phyloP scores from a whole-genome alignment of 2,329 filamentous ascomycete species.

The Akanthomyces uredinophilus region DNA sequence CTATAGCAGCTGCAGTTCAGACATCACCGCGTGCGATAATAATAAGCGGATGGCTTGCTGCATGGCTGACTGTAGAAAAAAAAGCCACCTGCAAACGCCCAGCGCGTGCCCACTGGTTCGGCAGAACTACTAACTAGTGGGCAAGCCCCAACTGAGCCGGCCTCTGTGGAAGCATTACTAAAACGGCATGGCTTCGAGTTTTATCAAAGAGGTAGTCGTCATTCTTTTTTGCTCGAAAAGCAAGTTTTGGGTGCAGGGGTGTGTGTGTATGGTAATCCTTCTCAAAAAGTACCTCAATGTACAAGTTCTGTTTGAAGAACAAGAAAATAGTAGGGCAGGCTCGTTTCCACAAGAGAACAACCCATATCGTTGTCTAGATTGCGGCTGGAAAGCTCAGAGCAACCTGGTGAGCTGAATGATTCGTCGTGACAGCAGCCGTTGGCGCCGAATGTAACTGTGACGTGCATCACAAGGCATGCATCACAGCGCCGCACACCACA shows the following conservation, averaged over 20 bases:
- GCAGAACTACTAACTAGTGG: not conserved
- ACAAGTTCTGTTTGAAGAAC: not conserved
- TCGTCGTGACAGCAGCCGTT: not conserved
- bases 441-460: conserved; percentile 14
- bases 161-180: not conserved
- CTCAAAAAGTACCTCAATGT: not conserved
- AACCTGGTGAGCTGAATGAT: not conserved
- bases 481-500: not conserved
- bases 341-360: not conserved
- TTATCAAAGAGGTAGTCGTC: not conserved
- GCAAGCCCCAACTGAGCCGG: conserved; percentile 8
- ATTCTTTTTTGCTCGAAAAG: not conserved
- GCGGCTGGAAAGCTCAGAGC: conserved; percentile 3
- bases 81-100: conserved; percentile 1
- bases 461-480: conserved; percentile 8
- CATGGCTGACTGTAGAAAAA: conserved; percentile 10
- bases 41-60: not conserved
- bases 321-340: no score
- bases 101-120: conserved; percentile 4
- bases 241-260: not conserved
- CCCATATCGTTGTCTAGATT: not conserved
- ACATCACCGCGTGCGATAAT: not conserved
- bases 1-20: not conserved
- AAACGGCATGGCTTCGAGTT: not conserved
- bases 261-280: not conserved